A percentile compares a stretch with the other conserved stretches of the same genome.
Conservation (phyloP, 768 basidiomycete genomes). For the Phlebiopsis flavidoalba region DNA sequence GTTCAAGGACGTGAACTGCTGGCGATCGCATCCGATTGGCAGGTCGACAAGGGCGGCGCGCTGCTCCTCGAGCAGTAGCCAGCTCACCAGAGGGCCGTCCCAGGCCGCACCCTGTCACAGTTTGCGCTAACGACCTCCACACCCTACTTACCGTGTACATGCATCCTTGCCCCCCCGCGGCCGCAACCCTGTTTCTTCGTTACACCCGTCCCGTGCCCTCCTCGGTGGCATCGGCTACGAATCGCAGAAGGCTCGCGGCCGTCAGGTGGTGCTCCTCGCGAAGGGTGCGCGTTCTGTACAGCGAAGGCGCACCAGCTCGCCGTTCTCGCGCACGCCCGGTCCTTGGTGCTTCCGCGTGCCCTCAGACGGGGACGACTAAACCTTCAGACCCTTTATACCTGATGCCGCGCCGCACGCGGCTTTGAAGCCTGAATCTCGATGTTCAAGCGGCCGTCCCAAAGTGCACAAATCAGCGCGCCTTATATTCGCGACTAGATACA, state of each 20-base stretch:
- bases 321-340: not conserved
- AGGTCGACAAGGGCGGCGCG: slow-evolving; percentile 55
- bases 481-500: too few relatives aligned
- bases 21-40: slow-evolving; percentile 40
- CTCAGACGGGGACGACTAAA: too few relatives aligned
- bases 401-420: too few relatives aligned
- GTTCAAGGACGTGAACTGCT: slow-evolving; percentile 38
- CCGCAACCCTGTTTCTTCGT: not conserved
- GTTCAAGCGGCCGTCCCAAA: too few relatives aligned
- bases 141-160: not conserved
- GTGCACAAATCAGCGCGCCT: too few relatives aligned
- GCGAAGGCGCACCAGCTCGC: not conserved
- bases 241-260: not conserved
- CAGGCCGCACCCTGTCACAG: not conserved
- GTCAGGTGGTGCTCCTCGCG: not conserved
- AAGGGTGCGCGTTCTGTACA: not conserved
- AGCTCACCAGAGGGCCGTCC: not conserved
- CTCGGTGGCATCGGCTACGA: not conserved
- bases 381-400: too few relatives aligned
- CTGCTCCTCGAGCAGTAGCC: slow-evolving; percentile 20
- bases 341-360: not conserved
- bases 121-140: not conserved
- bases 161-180: too few relatives aligned
- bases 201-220: not conserved
- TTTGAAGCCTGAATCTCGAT: too few relatives aligned